Percentiles rank a stretch among this genome's conserved stretches.
These are phyloP conservation scores for Annulohypoxylon moriforme DNA, from an alignment of 495 filamentous ascomycete species.

Conservation along the genomic window DNA sequence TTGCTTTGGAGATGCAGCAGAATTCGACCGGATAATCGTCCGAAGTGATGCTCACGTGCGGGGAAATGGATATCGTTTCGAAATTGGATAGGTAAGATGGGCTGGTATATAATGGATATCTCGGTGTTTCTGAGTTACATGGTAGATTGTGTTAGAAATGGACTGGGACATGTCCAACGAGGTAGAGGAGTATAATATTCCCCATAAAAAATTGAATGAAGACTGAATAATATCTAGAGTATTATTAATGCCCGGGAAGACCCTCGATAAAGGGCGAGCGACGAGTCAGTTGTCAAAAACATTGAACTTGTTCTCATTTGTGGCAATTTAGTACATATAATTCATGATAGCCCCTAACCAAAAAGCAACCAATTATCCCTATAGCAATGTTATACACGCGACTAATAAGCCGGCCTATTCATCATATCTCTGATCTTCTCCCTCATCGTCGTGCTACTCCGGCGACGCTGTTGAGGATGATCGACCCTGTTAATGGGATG, in stretches of 20 bases:
- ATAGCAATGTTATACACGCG: neutral
- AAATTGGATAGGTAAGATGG: constrained; percentile 9
- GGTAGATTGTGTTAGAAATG: neutral
- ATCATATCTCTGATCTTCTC: constrained; percentile 42
- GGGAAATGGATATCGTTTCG: neutral
- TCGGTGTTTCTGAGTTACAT: neutral
- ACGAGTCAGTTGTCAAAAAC: neutral
- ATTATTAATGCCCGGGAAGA: neutral
- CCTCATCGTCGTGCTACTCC: constrained; percentile 42
- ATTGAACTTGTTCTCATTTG: constrained; percentile 8
- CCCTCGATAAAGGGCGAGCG: neutral
- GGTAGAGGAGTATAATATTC: neutral
- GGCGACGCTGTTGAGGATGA: constrained; percentile 44
- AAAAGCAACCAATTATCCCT: neutral
- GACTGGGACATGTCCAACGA: neutral
- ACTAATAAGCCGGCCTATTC: constrained; percentile 47
- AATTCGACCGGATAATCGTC: neutral
- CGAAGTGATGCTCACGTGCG: neutral
- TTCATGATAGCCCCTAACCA: constrained; percentile 9
- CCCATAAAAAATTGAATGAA: neutral
- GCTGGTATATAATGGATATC: constrained; percentile 22
- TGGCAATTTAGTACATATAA: constrained; percentile 17
- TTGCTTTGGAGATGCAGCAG: neutral
- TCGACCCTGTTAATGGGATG: constrained; percentile 42
- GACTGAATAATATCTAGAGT: neutral